Evolutionary conservation across 306 rosid genomes (phyloP).

Genomic region (Chamaecrista fasciculata): DNA sequence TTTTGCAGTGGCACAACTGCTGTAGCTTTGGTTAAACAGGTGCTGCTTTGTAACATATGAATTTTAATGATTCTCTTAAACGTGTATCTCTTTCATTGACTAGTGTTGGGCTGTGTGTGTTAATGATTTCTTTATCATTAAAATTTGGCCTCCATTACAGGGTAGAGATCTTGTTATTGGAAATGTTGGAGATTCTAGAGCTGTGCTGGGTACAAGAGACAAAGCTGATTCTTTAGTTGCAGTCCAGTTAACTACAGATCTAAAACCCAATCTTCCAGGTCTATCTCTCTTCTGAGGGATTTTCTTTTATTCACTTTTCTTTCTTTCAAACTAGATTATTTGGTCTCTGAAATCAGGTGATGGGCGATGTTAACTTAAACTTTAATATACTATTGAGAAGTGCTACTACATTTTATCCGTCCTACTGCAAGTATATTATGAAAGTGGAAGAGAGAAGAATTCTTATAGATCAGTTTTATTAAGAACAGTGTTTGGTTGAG

Average conservation of each 20-base stretch:
- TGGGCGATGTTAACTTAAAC: too few relatives aligned
- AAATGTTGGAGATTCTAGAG: slow-evolving; percentile 96
- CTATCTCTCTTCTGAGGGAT: too few relatives aligned
- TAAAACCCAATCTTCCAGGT: slow-evolving; percentile 99
- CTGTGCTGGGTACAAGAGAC: slow-evolving; percentile 85
- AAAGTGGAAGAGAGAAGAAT: too few relatives aligned
- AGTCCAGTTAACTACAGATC: slow-evolving; percentile 94
- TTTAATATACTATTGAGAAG: too few relatives aligned
- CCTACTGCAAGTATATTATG: too few relatives aligned
- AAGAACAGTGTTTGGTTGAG: too few relatives aligned
- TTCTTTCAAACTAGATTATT: slow-evolving; percentile 13
- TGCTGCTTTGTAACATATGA: slow-evolving; percentile 26
- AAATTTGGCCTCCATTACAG: slow-evolving; percentile 41
- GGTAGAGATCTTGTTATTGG: slow-evolving; percentile 82
- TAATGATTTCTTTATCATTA: slow-evolving; percentile 31
- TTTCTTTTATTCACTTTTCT: slow-evolving; percentile 12
- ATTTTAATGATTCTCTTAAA: not conserved
- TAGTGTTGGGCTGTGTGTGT: slow-evolving; percentile 9
- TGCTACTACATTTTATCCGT: too few relatives aligned
- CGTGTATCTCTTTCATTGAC: not conserved
- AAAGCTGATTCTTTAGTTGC: slow-evolving; percentile 61
- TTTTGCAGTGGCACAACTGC: slow-evolving; percentile 99
- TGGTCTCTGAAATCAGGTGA: slow-evolving; percentile 13
- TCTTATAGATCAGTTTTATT: too few relatives aligned
- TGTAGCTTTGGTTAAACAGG: slow-evolving; percentile 91